Evolutionary conservation across 2,329 filamentous ascomycete species (phyloP).

Genomic region (Aspergillus luchuensis): DNA sequence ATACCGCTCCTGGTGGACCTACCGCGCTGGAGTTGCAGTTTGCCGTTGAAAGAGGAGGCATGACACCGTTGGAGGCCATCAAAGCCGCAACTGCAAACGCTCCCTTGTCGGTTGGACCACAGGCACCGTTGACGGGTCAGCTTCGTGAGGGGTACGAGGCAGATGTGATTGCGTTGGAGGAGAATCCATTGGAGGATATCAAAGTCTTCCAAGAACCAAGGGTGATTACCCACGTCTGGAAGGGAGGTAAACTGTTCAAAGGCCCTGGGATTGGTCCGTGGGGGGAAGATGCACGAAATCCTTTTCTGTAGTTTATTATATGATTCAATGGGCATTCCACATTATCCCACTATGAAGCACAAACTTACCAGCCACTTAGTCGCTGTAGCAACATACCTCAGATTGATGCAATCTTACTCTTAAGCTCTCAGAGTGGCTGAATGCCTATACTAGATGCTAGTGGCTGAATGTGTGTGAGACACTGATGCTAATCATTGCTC

Average conservation of each 20-base stretch:
- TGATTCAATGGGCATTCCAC: neutral
- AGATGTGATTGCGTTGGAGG: slow-evolving; percentile 2
- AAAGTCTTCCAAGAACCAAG: neutral
- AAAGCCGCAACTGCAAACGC: slow-evolving; percentile 1
- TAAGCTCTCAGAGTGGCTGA: no score
- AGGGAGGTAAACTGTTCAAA: neutral
- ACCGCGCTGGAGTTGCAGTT: neutral
- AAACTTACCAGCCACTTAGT: no score
- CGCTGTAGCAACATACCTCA: no score
- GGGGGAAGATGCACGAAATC: neutral
- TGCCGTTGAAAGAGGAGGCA: slow-evolving; percentile 4
- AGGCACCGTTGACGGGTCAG: slow-evolving; percentile 1
- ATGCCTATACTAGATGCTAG: no score
- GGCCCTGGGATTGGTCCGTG: slow-evolving; percentile 2
- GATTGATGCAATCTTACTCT: no score
- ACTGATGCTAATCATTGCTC: no score
- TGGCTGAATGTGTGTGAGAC: no score
- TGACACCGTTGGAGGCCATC: slow-evolving; percentile 3
- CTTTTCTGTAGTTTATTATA: neutral
- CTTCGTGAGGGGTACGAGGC: slow-evolving; percentile 5
- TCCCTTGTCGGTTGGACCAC: neutral
- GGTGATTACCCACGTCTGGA: slow-evolving; percentile 5
- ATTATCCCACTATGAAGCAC: no score
- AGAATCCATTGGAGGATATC: neutral
- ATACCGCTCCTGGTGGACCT: neutral